Percentiles rank a stretch among this genome's conserved stretches.
These are phyloP conservation scores for Diaporthe citriasiana DNA, from an alignment of 2,329 filamentous ascomycete genomes.

Conservation along the genomic window DNA sequence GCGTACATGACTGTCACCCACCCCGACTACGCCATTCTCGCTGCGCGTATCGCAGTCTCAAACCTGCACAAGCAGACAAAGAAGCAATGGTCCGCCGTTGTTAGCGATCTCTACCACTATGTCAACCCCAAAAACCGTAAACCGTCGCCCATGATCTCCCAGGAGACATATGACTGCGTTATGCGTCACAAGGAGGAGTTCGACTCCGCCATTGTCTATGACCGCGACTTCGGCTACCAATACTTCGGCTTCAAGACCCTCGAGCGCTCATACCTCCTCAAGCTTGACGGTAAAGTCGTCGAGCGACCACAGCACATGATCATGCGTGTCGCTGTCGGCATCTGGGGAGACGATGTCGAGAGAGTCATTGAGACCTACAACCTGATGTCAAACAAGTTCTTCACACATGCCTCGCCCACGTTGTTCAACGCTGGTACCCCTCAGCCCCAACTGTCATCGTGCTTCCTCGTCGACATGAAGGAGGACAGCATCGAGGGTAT, in stretches of 20 bases:
- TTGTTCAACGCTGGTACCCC: conserved; percentile 98
- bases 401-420: conserved; percentile 97
- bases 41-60: conserved; percentile 97
- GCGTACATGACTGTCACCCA: conserved; percentile 99
- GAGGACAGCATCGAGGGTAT: conserved; percentile 99
- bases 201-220: conserved; percentile 98
- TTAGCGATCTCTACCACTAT: conserved; percentile 95
- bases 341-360: conserved; percentile 95
- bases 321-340: conserved; percentile 98
- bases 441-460: conserved; percentile 93
- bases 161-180: conserved; percentile 90
- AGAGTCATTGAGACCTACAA: conserved; percentile 98
- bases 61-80: conserved; percentile 99
- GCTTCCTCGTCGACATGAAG: conserved; percentile 99
- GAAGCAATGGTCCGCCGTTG: conserved; percentile 98
- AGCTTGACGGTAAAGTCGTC: conserved; percentile 94
- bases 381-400: conserved; percentile 98
- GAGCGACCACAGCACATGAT: conserved; percentile 99
- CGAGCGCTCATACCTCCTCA: conserved; percentile 96
- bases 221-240: conserved; percentile 99
- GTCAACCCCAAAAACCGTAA: conserved; percentile 92
- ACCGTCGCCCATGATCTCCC: conserved; percentile 92
- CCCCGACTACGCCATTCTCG: conserved; percentile 98
- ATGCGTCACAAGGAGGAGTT: conserved; percentile 97
- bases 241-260: conserved; percentile 99